Base-by-base conservation (phyloP, 495 filamentous ascomycete species). In the Tricharina praecox region DNA sequence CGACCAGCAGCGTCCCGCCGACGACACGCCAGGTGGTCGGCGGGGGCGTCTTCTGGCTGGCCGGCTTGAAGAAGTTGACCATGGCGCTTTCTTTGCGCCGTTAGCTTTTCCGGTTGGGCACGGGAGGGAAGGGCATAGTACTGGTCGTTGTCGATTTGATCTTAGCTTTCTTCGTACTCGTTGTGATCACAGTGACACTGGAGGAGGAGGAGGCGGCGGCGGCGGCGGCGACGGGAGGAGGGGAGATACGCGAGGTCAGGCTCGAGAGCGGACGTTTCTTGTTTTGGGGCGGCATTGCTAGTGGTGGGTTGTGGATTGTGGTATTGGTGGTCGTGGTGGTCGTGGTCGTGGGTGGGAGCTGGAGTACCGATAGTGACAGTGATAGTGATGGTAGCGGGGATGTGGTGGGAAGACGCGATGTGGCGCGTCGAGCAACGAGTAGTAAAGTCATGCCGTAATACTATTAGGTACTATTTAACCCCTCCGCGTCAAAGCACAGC, bases 31-130 rank as follows among this genome's bases (percentile, higher is more conserved):
- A 96, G n/a, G 64, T 71, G 23, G 80, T 75, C 28, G 72, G 75
- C 24, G 85, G 79, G 3, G 82, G 85, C 38, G 79, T 74, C 64
- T 93, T 96, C 59, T 93, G 71, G 3, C 85, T 94, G 0, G 70
- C 59, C 0, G 90, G 86, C 0, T 78, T 93, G 67, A 99, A 95
- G 65, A 99, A 99, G 28, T 70, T 83, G 10, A 79, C 70, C 8
- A 92, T 77, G 0, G 78, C 68, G 23, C 54, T 62, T 68, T 85
- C 69, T 84, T 67, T 70, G 40, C 18, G 21, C 16, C 11, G 43
- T 19, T 16, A 18, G 30, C 44, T 41, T 23, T 48, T 23, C 2
- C 24, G 42, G n/a, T 48, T 45, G 51, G 30, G 44, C 16, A 8
- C 20, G 23, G 36, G 7, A 19, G 48, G 34, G 49, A 24, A 45